Base-by-base conservation (phyloP, 2,329 filamentous ascomycete species). In the Pseudogymnoascus sp. region DNA sequence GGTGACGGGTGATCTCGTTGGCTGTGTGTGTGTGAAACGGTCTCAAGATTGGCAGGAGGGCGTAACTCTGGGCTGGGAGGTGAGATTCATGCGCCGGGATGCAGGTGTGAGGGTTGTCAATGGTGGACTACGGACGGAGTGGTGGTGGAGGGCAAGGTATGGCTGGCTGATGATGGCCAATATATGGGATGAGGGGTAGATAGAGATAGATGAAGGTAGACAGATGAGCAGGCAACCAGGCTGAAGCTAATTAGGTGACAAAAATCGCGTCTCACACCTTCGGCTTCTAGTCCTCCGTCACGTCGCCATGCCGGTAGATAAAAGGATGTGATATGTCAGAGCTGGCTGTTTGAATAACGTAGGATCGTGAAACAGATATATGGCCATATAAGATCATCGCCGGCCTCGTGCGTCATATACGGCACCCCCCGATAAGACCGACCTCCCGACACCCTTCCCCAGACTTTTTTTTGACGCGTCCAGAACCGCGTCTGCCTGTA, bases 401-500 rank as follows among this genome's bases (percentile, higher is more conserved):
- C 2, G 28, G 28, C 28, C n/a, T 33, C 28, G 50, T 56, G 50
- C 50, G 50, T 56, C 50, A 56, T 56, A 56, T 56, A 56, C 28
- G 50, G 50, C n/a, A 56, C n/a, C 28, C 50, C 60, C 24, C 60
- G 28, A 28, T 40, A 43, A 60, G 33, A 60, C 59, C 33, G 19
- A 19, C 19, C 4, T 26, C 38, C 38, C 33, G 11, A 43, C 24
- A 26, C 59, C 6, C 28, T 37, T 56, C 50, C 50, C 50, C 50
- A 22, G 26, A 56, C 50, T 35, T 56, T 56, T 12, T 50, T 41
- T 56, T 56, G 11, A 56, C 50, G 50, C 50, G 50, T 56, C 28
- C 28, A 56, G 16, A 19, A 33, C 50, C 59, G 59, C 59, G 59
- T 60, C 3, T 43, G 35, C 14, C 59, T 16, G 35, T 22, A 8